These are phyloP conservation scores for Termitomyces sp. DNA, from an alignment of 1,284 basidiomycete species.

Conservation along the genomic window DNA sequence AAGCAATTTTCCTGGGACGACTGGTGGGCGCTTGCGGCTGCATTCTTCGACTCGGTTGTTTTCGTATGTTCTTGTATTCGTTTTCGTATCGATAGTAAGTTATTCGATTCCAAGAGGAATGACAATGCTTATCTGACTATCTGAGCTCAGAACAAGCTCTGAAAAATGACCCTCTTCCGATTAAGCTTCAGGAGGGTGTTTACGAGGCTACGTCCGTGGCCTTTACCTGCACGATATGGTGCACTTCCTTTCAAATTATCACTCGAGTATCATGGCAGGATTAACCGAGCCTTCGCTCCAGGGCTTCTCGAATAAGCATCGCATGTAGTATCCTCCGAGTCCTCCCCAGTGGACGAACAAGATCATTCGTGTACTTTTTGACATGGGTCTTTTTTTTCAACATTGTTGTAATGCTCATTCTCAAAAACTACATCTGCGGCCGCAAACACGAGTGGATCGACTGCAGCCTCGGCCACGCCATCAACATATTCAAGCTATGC, in stretches of 20 bases:
- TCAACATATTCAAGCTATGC: slow-evolving; percentile 11
- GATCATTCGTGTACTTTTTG: slow-evolving; percentile 6
- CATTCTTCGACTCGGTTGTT: slow-evolving; percentile 10
- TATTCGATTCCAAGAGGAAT: background rate
- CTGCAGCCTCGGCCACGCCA: slow-evolving; percentile 6
- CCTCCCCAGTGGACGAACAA: slow-evolving; percentile 7
- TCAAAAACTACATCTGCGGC: slow-evolving; percentile 13
- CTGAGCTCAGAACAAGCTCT: slow-evolving; percentile 2
- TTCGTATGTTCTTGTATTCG: slow-evolving; percentile 12
- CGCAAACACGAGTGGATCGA: slow-evolving; percentile 6
- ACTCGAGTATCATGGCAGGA: background rate
- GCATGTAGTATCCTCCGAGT: slow-evolving; percentile 16
- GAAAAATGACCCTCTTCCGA: background rate
- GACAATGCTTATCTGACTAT: background rate
- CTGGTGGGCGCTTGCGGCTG: slow-evolving; percentile 15
- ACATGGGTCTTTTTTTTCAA: slow-evolving; percentile 8
- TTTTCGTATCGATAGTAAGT: slow-evolving; percentile 9
- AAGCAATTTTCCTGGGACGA: slow-evolving; percentile 17
- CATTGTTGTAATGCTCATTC: slow-evolving; percentile 2
- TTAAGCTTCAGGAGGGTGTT: background rate
- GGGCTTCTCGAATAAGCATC: slow-evolving; percentile 17
- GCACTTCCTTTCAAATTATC: background rate
- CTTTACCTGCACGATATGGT: slow-evolving; percentile 16
- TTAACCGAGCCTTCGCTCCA: slow-evolving; percentile 1
- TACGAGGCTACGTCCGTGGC: slow-evolving; percentile 8